Conservation (phyloP, 2,329 filamentous ascomycete species). For the Cercospora zeina region DNA sequence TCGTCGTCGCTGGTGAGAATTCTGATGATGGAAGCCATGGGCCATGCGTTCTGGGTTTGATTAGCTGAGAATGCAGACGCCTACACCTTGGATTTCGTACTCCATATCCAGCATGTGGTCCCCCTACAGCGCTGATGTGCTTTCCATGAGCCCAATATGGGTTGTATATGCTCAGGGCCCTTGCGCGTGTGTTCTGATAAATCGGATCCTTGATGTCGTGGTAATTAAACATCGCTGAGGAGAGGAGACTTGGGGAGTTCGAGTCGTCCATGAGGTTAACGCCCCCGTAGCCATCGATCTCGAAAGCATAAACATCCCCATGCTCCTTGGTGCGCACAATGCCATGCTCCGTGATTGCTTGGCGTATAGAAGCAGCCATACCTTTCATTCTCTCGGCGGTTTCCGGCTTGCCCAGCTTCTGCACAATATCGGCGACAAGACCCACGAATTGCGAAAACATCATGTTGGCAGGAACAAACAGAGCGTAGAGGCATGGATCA, state of each 20-base stretch:
- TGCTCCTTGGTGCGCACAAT: conserved; percentile 42
- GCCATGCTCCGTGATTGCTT: conserved; percentile 36
- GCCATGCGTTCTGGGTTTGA: conserved; percentile 6
- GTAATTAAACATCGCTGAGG: conserved; percentile 24
- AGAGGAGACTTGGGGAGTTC: conserved; percentile 66
- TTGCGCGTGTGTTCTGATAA: conserved; percentile 48
- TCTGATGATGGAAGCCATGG: conserved; percentile 51
- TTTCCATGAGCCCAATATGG: conserved; percentile 53
- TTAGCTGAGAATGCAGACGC: conserved; percentile 41
- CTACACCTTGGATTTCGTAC: conserved; percentile 31
- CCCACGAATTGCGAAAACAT: conserved; percentile 67
- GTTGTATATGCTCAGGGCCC: conserved; percentile 46
- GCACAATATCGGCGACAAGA: conserved; percentile 49
- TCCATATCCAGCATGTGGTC: conserved; percentile 49
- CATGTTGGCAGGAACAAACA: conserved; percentile 59
- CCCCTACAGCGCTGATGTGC: conserved; percentile 49
- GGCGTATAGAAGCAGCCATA: conserved; percentile 15
- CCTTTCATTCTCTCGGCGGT: conserved; percentile 22
- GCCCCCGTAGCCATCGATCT: conserved; percentile 48
- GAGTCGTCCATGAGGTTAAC: conserved; percentile 68
- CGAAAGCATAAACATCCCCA: conserved; percentile 49
- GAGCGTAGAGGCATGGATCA: conserved; percentile 50
- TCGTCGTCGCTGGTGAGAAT: conserved; percentile 51
- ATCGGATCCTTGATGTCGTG: conserved; percentile 37
- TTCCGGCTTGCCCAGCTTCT: conserved; percentile 31